Conservation (phyloP, 108 stramenopile species). For the Hondaea fermentalgiana region DNA sequence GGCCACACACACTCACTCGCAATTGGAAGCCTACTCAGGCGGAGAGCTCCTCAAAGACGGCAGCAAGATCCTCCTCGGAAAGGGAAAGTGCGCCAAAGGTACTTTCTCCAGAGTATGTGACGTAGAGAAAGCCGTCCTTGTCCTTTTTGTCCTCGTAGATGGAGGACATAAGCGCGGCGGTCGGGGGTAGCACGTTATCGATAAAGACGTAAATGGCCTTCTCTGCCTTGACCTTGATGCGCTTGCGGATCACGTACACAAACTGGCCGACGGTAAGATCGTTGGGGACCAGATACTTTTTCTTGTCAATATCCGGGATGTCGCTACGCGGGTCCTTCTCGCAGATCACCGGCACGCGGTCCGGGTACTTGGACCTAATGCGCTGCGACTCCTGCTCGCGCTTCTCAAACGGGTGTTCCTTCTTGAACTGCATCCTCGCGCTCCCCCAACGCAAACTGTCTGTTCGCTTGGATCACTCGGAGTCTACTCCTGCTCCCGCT, state of each 20-base stretch:
- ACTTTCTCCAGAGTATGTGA: slow-evolving; percentile 93
- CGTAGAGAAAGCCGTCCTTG: slow-evolving; percentile 93
- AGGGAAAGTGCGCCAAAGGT: slow-evolving; percentile 66
- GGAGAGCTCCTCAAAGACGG: not conserved
- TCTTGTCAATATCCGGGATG: slow-evolving; percentile 98
- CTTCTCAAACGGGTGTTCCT: slow-evolving; percentile 24
- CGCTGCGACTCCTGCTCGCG: slow-evolving; percentile 23
- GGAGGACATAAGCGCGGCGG: slow-evolving; percentile 84
- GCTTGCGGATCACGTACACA: slow-evolving; percentile 95
- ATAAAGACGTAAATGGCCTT: slow-evolving; percentile 58
- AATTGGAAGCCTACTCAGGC: not conserved
- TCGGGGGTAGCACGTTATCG: slow-evolving; percentile 40
- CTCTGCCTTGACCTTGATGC: slow-evolving; percentile 70
- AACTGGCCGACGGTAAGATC: slow-evolving; percentile 97
- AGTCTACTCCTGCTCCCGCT: too few species aligned
- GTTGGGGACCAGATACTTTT: slow-evolving; percentile 84
- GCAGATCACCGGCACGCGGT: slow-evolving; percentile 96
- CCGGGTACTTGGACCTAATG: slow-evolving; percentile 66
- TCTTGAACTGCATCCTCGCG: not conserved
- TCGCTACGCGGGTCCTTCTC: slow-evolving; percentile 80
- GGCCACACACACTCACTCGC: not conserved
- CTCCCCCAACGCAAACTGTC: too few species aligned
- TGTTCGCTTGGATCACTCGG: too few species aligned
- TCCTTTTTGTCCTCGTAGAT: slow-evolving; percentile 89
- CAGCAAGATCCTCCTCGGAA: not conserved